phyloP scores from a whole-genome alignment of 176 grass and related monocot genomes.

The Oryza meyeriana region DNA sequence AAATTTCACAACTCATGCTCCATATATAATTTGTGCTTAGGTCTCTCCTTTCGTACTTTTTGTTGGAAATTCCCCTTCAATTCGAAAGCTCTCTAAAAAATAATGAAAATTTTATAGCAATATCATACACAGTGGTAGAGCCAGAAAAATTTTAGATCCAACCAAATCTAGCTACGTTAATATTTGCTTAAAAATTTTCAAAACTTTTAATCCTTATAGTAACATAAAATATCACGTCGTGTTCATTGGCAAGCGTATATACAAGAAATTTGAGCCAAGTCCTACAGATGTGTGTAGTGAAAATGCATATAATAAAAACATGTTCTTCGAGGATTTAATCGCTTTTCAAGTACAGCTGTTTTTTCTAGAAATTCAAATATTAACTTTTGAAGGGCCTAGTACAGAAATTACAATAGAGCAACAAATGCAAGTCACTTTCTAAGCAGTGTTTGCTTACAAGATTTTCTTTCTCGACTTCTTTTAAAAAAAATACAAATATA shows the following conservation, averaged over 20 bases:
- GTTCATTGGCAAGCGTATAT: no score
- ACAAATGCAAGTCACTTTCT: not conserved
- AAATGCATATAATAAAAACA: not conserved
- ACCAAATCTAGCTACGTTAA: no score
- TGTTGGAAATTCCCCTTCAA: not conserved
- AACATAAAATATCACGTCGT: no score
- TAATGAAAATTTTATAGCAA: not conserved
- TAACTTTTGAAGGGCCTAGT: not conserved
- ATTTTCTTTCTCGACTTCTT: not conserved
- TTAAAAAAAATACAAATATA: not conserved
- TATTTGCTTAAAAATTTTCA: no score
- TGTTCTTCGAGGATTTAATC: not conserved
- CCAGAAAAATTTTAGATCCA: no score
- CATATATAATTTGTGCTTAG: not conserved
- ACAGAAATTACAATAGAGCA: not conserved
- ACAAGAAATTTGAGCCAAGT: no score
- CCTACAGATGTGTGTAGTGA: no score
- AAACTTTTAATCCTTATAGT: no score
- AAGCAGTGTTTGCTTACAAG: constrained; percentile 30
- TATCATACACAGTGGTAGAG: no score
- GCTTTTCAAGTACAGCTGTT: not conserved
- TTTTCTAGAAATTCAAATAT: not conserved
- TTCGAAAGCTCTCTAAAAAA: not conserved
- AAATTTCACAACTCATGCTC: not conserved
- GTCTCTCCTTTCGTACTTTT: not conserved